A percentile compares a stretch with the other conserved stretches of the same genome.
These are phyloP conservation scores for Arabis alpina DNA, from an alignment of 345 rosid species.

Conservation along the genomic window DNA sequence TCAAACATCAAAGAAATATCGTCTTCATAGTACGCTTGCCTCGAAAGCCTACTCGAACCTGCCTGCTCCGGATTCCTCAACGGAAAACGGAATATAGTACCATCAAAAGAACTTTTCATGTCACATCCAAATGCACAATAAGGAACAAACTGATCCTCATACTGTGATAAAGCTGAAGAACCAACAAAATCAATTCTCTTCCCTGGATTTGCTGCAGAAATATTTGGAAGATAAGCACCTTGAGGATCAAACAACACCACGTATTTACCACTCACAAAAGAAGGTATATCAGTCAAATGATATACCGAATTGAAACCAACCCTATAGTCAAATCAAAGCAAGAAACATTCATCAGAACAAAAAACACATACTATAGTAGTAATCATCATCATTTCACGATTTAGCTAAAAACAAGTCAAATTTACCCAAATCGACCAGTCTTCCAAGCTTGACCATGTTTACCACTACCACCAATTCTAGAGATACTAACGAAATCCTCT, in stretches of 20 bases:
- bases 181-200: constrained; percentile 84
- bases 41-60: constrained; percentile 74
- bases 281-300: constrained; percentile 93
- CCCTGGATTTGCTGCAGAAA: constrained; percentile 90
- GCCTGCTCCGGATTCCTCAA: constrained; percentile 84
- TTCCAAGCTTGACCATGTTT: constrained; percentile 84
- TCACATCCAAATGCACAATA: constrained; percentile 92
- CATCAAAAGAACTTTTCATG: constrained; percentile 69
- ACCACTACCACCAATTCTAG: constrained; percentile 84
- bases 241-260: constrained; percentile 93
- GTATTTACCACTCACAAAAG: constrained; percentile 89
- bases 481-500: constrained; percentile 87
- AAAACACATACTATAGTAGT: background rate
- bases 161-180: constrained; percentile 68
- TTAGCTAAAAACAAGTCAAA: no score
- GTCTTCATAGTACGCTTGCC: constrained; percentile 74
- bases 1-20: constrained; percentile 69
- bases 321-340: constrained; percentile 45
- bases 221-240: constrained; percentile 77
- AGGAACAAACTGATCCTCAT: constrained; percentile 82
- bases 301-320: constrained; percentile 97
- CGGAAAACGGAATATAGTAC: constrained; percentile 92
- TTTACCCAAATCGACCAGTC: constrained; percentile 92
- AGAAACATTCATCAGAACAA: constrained; percentile 31
- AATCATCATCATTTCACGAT: no score